A percentile compares a stretch with the other conserved stretches of the same genome.
Conservation (phyloP, 139 green algal genomes). For the Diplosphaera chodatii region DNA sequence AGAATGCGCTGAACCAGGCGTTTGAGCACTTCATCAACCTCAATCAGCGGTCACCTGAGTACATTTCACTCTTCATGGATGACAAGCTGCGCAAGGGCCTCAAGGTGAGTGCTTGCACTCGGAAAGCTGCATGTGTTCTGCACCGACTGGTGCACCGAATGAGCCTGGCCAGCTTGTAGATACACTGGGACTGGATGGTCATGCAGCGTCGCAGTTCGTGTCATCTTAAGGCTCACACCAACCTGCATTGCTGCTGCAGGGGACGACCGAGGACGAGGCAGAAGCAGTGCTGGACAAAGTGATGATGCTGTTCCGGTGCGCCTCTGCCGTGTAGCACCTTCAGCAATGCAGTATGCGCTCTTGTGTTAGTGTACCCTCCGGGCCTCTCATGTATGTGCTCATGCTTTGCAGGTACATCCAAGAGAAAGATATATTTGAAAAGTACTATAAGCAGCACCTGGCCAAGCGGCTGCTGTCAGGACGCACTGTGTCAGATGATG, state of each 20-base stretch:
- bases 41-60: constrained; percentile 83
- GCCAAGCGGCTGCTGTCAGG: constrained; percentile 88
- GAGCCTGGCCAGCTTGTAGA: no score
- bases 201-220: no score
- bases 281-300: constrained; percentile 89
- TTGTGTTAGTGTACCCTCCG: no score
- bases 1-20: constrained; percentile 75
- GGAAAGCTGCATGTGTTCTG: no score
- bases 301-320: constrained; percentile 86
- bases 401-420: constrained; percentile 54
- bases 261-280: constrained; percentile 76
- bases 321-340: no score
- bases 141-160: no score
- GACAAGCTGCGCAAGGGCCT: constrained; percentile 75
- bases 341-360: no score
- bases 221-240: no score
- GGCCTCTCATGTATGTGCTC: no score
- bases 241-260: constrained; percentile 28
- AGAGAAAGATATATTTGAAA: constrained; percentile 99
- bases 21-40: constrained; percentile 97
- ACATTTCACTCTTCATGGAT: constrained; percentile 96
- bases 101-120: constrained; percentile 25
- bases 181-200: no score
- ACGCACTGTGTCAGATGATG: constrained; percentile 59
- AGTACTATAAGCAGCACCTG: constrained; percentile 98